These are phyloP conservation scores for Ambrosiella cleistominuta DNA, from an alignment of 2,329 filamentous ascomycete genomes.

Conservation along the genomic window DNA sequence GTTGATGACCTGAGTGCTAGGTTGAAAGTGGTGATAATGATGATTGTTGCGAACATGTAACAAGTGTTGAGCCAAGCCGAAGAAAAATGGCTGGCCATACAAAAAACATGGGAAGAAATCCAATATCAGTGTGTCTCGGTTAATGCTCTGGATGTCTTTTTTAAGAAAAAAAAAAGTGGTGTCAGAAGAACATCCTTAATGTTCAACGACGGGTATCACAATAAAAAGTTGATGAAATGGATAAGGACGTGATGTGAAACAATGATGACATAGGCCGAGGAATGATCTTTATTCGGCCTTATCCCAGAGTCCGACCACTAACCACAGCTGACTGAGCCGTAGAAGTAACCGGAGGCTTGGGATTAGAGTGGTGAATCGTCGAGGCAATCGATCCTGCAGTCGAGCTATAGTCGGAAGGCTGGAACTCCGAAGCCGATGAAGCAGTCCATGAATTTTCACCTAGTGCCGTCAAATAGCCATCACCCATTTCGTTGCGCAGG, in stretches of 20 bases:
- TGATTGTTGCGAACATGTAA: too few species aligned
- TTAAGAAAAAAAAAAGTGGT: conserved; percentile 9
- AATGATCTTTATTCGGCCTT: conserved; percentile 14
- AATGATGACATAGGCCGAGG: conserved; percentile 13
- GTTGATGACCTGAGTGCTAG: background rate
- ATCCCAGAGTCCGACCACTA: conserved; percentile 35
- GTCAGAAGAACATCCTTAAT: conserved; percentile 5
- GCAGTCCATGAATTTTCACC: conserved; percentile 32
- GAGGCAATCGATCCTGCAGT: background rate
- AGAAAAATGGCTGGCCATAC: background rate
- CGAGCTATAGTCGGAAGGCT: background rate
- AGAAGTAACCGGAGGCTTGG: conserved; percentile 8
- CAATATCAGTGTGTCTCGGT: too few species aligned
- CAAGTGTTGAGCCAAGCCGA: too few species aligned
- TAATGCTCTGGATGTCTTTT: conserved; percentile 6
- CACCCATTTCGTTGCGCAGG: conserved; percentile 68
- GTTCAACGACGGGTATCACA: conserved; percentile 12
- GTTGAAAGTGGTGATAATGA: too few species aligned
- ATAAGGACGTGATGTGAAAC: conserved; percentile 13
- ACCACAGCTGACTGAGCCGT: conserved; percentile 31
- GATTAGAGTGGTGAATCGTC: conserved; percentile 4
- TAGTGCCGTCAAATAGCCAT: conserved; percentile 70
- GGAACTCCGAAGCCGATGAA: background rate
- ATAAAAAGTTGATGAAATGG: conserved; percentile 5
- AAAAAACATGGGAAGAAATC: too few species aligned